Percentiles rank a stretch among this genome's conserved stretches.
These are phyloP conservation scores for Helicosporidium sp. DNA, from an alignment of 139 green algal genomes.

Conservation along the genomic window DNA sequence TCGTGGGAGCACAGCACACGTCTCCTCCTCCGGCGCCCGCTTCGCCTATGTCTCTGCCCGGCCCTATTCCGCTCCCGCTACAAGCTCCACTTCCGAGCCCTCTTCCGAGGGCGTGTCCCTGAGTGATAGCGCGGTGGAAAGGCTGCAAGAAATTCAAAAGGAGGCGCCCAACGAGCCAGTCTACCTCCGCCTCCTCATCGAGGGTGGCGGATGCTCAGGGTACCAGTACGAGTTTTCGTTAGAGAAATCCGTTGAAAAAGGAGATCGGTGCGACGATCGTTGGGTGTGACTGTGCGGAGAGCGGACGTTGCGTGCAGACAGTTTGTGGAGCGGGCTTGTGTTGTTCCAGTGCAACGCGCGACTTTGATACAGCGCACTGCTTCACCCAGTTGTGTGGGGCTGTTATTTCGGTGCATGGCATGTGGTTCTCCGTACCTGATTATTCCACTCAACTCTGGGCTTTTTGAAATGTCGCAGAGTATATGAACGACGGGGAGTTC, in stretches of 20 bases:
- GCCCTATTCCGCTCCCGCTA: too few species aligned
- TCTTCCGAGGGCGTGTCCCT: too few species aligned
- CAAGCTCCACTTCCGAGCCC: too few species aligned
- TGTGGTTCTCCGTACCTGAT: neutral
- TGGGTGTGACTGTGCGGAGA: neutral
- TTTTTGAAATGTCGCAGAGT: conserved; percentile 22
- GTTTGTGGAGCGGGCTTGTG: too few species aligned
- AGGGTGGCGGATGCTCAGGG: conserved; percentile 76
- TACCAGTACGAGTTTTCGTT: conserved; percentile 84
- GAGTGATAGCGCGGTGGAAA: conserved; percentile 11
- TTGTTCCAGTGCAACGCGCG: neutral
- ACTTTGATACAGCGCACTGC: too few species aligned
- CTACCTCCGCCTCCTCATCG: conserved; percentile 58
- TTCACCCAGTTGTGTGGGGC: too few species aligned
- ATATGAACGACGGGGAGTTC: conserved; percentile 49
- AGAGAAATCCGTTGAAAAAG: conserved; percentile 21
- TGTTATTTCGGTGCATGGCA: neutral
- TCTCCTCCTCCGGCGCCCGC: too few species aligned
- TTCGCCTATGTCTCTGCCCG: too few species aligned
- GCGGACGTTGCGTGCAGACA: too few species aligned
- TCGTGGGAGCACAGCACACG: too few species aligned
- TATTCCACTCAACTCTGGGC: neutral
- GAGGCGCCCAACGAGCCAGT: conserved; percentile 6
- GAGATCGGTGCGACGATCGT: conserved; percentile 27
- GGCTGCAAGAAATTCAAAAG: conserved; percentile 30